Percentiles rank a stretch among this genome's conserved stretches.
These are phyloP conservation scores for Peterozyma xylosa DNA, from an alignment of 805 yeast species.

Conservation along the genomic window DNA sequence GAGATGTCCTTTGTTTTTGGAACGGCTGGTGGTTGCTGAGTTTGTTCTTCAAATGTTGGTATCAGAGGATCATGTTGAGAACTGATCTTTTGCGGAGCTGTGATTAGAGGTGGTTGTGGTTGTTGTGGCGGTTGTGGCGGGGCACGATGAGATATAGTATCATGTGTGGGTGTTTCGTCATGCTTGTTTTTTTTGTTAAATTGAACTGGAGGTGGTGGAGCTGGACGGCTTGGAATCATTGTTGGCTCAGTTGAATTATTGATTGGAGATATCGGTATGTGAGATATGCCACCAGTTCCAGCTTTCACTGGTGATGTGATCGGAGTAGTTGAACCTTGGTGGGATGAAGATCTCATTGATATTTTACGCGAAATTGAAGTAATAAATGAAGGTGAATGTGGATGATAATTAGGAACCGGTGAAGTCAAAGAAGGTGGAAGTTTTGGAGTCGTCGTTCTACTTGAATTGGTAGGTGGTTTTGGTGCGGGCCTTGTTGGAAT, in stretches of 20 bases:
- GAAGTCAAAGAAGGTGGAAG: constrained; percentile 7
- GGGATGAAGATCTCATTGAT: constrained; percentile 12
- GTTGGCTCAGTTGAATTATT: neutral
- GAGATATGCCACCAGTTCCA: neutral
- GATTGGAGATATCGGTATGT: constrained; percentile 4
- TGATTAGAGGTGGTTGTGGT: constrained; percentile 3
- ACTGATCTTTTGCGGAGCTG: neutral
- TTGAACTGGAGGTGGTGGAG: constrained; percentile 28
- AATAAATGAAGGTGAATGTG: constrained; percentile 8
- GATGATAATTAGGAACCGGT: constrained; percentile 3
- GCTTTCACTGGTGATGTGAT: constrained; percentile 9
- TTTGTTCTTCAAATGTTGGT: neutral
- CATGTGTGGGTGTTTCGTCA: constrained; percentile 12
- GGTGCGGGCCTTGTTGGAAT: constrained; percentile 69
- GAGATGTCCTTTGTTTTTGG: constrained; percentile 18
- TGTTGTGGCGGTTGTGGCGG: constrained; percentile 7
- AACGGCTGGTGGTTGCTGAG: constrained; percentile 19
- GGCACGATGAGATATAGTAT: neutral
- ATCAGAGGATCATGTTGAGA: too few relatives aligned
- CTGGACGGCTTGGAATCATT: constrained; percentile 22
- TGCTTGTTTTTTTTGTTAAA: constrained; percentile 17
- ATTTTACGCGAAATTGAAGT: constrained; percentile 19
- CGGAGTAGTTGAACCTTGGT: too few relatives aligned
- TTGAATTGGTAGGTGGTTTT: constrained; percentile 33
- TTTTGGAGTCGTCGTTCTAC: constrained; percentile 14